phyloP scores from a whole-genome alignment of 148 eudicot genomes.

The Fagopyrum homotropicum region DNA sequence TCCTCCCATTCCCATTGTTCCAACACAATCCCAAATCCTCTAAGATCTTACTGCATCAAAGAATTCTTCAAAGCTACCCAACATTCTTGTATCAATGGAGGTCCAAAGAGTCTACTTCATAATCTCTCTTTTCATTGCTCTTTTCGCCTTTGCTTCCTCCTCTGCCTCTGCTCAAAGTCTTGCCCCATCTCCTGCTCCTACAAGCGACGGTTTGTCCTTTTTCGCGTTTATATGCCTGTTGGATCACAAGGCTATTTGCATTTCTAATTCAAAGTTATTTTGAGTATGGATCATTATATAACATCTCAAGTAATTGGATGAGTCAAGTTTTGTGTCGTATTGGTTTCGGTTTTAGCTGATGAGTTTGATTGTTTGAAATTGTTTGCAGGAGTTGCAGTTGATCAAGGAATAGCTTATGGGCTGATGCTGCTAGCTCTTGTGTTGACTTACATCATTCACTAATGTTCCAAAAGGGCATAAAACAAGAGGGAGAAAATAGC shows the following conservation, averaged over 20 bases:
- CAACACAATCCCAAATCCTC: not conserved
- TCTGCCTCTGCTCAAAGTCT: constrained; percentile 4
- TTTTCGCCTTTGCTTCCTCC: not conserved
- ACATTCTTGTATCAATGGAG: constrained; percentile 9
- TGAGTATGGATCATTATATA: not conserved
- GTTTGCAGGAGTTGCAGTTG: constrained; percentile 23
- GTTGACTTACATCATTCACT: constrained; percentile 25
- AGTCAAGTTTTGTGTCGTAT: not conserved
- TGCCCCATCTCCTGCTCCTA: constrained; percentile 10
- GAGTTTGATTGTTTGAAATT: constrained; percentile 5
- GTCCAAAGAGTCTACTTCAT: constrained; percentile 7
- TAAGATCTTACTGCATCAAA: not conserved
- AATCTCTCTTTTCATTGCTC: not conserved
- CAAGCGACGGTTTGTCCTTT: constrained; percentile 12
- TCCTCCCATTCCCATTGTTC: not conserved
- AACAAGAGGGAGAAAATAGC: not conserved
- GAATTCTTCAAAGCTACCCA: constrained; percentile 6
- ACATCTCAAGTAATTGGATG: too few species aligned
- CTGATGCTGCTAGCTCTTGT: constrained; percentile 25
- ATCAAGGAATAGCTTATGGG: constrained; percentile 28
- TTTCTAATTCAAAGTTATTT: not conserved
- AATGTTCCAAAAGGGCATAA: not conserved
- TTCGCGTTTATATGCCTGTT: not conserved
- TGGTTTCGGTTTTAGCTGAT: not conserved
- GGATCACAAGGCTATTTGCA: not conserved